These are phyloP conservation scores for Auxenochlorella pyrenoidosa DNA, from an alignment of 139 green algal species.

Conservation along the genomic window DNA sequence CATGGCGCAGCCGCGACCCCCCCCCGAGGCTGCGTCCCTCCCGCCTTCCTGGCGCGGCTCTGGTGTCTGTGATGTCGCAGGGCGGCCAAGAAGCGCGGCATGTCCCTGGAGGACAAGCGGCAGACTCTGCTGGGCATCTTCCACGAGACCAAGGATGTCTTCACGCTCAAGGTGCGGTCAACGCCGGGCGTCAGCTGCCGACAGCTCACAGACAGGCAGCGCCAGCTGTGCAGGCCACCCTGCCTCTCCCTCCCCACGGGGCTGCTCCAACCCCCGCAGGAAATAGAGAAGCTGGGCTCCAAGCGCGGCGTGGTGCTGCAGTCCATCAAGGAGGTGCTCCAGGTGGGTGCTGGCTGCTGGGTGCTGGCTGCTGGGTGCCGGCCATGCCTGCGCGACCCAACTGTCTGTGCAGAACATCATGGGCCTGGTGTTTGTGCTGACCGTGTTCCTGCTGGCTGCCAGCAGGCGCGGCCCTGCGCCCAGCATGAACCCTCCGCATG, in stretches of 20 bases:
- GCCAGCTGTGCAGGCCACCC: no score
- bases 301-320: constrained; percentile 81
- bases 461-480: no score
- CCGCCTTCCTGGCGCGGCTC: background rate
- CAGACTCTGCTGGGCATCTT: constrained; percentile 75
- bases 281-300: constrained; percentile 78
- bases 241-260: background rate
- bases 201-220: no score
- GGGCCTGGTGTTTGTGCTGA: no score
- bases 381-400: no score
- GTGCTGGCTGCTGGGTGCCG: no score
- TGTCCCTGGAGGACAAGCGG: constrained; percentile 83
- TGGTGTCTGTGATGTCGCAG: background rate
- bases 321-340: constrained; percentile 82
- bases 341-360: constrained; percentile 35
- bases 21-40: background rate
- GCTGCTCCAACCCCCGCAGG: background rate
- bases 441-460: no score
- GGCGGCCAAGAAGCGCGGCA: constrained; percentile 45
- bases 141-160: constrained; percentile 61
- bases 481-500: no score
- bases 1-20: no score
- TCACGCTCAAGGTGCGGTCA: background rate
- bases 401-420: no score
- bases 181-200: background rate